phyloP scores from a whole-genome alignment of 192 early-diverging fungal genomes.

The Funneliformis geosporum region DNA sequence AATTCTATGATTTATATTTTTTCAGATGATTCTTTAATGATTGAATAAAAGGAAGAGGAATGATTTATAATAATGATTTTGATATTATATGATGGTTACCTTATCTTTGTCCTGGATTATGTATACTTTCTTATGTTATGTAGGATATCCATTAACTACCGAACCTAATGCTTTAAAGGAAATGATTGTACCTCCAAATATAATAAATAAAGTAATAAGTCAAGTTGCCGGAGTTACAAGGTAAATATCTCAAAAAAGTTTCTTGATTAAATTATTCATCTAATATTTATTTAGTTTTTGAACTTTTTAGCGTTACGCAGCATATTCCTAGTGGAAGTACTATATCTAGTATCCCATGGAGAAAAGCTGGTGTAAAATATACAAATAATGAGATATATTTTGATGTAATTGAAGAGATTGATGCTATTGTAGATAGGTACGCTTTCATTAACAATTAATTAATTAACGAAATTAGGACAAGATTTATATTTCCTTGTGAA shows the following conservation, averaged over 20 bases:
- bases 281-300: neutral
- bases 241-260: constrained; percentile 1
- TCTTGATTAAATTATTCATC: neutral
- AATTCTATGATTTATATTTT: neutral
- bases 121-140: neutral
- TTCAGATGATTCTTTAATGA: too few relatives aligned
- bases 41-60: neutral
- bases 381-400: constrained; percentile 92
- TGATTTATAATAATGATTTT: neutral
- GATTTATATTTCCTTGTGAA: constrained; percentile 12
- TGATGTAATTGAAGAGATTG: constrained; percentile 88
- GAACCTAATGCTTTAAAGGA: constrained; percentile 83
- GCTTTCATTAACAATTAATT: neutral
- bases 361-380: constrained; percentile 84
- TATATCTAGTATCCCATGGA: constrained; percentile 83
- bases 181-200: constrained; percentile 82
- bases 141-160: constrained; percentile 78
- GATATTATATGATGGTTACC: too few relatives aligned
- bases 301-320: constrained; percentile 47
- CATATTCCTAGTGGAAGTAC: constrained; percentile 59
- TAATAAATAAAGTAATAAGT: constrained; percentile 83
- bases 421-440: constrained; percentile 78
- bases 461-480: too few relatives aligned
- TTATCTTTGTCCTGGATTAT: too few relatives aligned
- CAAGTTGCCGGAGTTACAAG: constrained; percentile 64